These are phyloP conservation scores for Puccinia polysora DNA, from an alignment of 1,284 basidiomycete species.

Conservation along the genomic window DNA sequence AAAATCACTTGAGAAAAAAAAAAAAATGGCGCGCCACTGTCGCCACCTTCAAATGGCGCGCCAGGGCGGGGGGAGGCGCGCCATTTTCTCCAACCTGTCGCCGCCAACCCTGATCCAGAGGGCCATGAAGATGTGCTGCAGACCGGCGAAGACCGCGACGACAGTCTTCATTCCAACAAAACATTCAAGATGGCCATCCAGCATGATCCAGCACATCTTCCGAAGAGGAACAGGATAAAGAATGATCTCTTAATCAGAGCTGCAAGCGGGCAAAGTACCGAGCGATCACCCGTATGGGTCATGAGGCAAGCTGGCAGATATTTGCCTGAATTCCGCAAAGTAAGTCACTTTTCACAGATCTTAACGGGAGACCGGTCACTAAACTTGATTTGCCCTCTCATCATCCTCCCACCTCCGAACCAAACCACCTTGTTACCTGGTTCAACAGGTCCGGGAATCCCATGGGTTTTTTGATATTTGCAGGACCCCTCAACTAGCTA, in stretches of 20 bases:
- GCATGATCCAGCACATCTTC: too few species aligned
- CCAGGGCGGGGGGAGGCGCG: too few species aligned
- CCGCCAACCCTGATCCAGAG: too few species aligned
- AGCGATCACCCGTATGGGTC: conserved; percentile 93
- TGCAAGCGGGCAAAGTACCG: conserved; percentile 79
- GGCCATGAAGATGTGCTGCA: too few species aligned
- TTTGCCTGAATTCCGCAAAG: conserved; percentile 64
- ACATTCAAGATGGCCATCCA: too few species aligned
- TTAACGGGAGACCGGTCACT: not conserved
- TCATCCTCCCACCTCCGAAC: not conserved
- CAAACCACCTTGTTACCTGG: not conserved
- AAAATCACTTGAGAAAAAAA: too few species aligned
- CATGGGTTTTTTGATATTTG: conserved; percentile 93
- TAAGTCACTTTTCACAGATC: conserved; percentile 54
- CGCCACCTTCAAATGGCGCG: too few species aligned
- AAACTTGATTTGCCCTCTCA: not conserved
- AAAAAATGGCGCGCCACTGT: too few species aligned
- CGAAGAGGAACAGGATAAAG: conserved; percentile 55
- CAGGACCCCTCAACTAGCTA: conserved; percentile 76
- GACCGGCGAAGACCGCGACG: too few species aligned
- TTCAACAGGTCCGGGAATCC: conserved; percentile 65
- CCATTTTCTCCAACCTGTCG: too few species aligned
- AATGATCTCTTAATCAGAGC: conserved; percentile 88
- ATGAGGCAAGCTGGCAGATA: conserved; percentile 98
- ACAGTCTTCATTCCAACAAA: too few species aligned